These are phyloP conservation scores for Eimeria acervulina DNA, from an alignment of 169 alveolate species.

Conservation along the genomic window DNA sequence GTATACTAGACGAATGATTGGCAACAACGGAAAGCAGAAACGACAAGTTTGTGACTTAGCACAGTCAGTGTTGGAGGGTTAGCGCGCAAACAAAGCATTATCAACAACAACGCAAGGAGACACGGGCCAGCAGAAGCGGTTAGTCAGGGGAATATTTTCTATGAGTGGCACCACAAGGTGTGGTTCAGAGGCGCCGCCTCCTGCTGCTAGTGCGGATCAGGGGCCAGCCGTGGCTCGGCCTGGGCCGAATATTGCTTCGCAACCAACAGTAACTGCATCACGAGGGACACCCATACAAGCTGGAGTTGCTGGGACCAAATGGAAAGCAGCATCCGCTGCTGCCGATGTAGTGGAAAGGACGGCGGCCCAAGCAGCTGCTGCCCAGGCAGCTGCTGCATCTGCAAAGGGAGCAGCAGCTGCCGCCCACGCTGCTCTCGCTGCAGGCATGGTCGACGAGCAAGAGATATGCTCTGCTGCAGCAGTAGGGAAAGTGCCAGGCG, in stretches of 20 bases:
- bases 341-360: slow-evolving; percentile 29
- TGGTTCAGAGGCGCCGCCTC: not conserved
- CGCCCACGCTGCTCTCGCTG: not conserved
- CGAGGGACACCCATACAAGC: not conserved
- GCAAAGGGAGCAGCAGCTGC: slow-evolving; percentile 50
- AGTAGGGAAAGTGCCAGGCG: not conserved
- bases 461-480: not conserved
- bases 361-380: slow-evolving; percentile 56
- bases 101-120: not conserved
- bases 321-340: not conserved
- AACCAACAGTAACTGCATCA: not conserved
- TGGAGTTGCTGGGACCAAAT: not conserved
- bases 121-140: not conserved
- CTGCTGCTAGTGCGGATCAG: not conserved
- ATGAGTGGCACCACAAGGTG: not conserved
- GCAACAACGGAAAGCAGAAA: not conserved
- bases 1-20: not conserved
- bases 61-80: not conserved
- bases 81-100: no score
- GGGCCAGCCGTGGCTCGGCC: not conserved
- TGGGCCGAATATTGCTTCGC: not conserved
- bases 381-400: slow-evolving; percentile 22
- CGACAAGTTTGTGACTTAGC: no score
- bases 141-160: not conserved
- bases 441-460: not conserved